A percentile compares a stretch with the other conserved stretches of the same genome.
phyloP scores from a whole-genome alignment of 1,284 basidiomycete species.

The Boletellus dicymbophilus region DNA sequence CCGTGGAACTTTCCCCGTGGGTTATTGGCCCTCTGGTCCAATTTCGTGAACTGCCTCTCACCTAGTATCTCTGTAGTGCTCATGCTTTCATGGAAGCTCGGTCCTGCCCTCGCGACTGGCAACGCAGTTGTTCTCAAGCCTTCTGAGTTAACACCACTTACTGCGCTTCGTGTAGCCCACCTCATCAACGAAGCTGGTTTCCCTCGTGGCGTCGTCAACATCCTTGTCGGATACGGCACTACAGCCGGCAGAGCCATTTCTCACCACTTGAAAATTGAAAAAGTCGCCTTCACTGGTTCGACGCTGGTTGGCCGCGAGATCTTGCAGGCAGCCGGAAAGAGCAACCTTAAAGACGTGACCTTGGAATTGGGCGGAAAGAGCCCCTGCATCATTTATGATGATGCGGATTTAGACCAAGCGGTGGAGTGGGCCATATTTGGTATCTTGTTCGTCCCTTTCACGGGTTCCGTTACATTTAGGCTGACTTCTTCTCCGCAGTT shows the following conservation, averaged over 20 bases:
- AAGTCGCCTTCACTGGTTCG: constrained; percentile 76
- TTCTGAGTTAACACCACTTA: constrained; percentile 89
- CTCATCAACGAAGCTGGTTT: constrained; percentile 59
- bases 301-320: constrained; percentile 86
- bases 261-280: constrained; percentile 69
- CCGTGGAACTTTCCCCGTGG: constrained; percentile 74
- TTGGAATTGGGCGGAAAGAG: constrained; percentile 95
- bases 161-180: constrained; percentile 60
- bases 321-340: constrained; percentile 81
- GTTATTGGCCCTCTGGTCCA: not conserved
- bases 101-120: constrained; percentile 83
- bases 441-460: constrained; percentile 56
- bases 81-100: constrained; percentile 84
- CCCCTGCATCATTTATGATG: constrained; percentile 76
- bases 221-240: constrained; percentile 65
- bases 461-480: too few species aligned
- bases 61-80: constrained; percentile 43
- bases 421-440: constrained; percentile 83
- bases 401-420: constrained; percentile 77
- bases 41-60: not conserved
- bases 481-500: constrained; percentile 48
- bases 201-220: constrained; percentile 74
- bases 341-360: constrained; percentile 88
- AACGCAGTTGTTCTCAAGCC: constrained; percentile 87
- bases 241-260: constrained; percentile 66